These are phyloP conservation scores for Pseudonitzschia multiseries DNA, from an alignment of 108 stramenopile species.

Conservation along the genomic window DNA sequence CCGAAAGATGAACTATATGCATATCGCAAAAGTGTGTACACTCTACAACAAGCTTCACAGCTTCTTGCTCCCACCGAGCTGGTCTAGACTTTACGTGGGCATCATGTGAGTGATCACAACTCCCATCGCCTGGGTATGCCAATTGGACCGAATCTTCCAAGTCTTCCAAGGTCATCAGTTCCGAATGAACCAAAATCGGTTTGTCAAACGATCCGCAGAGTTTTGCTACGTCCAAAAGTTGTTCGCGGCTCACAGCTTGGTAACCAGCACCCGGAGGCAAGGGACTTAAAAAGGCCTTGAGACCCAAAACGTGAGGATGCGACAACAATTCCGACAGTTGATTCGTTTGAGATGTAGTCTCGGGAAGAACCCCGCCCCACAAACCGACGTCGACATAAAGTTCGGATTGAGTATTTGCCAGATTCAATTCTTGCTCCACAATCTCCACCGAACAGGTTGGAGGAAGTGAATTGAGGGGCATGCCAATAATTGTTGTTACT, in stretches of 20 bases:
- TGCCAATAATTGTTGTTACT: conserved; percentile 35
- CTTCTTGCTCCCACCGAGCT: conserved; percentile 43
- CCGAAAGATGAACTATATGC: conserved; percentile 49
- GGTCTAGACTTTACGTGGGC: conserved; percentile 37
- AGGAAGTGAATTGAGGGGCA: conserved; percentile 40
- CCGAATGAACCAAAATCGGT: conserved; percentile 37
- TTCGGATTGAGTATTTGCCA: background rate
- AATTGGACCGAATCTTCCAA: background rate
- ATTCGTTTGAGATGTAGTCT: conserved; percentile 2
- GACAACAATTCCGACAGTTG: conserved; percentile 12
- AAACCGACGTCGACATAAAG: conserved; percentile 36
- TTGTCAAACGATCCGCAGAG: conserved; percentile 31
- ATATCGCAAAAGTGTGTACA: conserved; percentile 33
- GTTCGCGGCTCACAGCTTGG: conserved; percentile 27
- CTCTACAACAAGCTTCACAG: conserved; percentile 37
- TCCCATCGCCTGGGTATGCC: background rate
- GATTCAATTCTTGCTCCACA: conserved; percentile 15
- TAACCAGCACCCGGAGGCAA: conserved; percentile 35
- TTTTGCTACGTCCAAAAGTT: conserved; percentile 28
- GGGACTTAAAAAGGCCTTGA: conserved; percentile 41
- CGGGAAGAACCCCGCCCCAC: conserved; percentile 35
- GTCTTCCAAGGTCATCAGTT: conserved; percentile 30
- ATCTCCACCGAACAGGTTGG: conserved; percentile 12
- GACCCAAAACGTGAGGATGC: conserved; percentile 26
- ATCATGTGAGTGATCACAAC: background rate